Evolutionary conservation across 345 rosid genomes (phyloP).

Genomic region (Trapa bicornis): DNA sequence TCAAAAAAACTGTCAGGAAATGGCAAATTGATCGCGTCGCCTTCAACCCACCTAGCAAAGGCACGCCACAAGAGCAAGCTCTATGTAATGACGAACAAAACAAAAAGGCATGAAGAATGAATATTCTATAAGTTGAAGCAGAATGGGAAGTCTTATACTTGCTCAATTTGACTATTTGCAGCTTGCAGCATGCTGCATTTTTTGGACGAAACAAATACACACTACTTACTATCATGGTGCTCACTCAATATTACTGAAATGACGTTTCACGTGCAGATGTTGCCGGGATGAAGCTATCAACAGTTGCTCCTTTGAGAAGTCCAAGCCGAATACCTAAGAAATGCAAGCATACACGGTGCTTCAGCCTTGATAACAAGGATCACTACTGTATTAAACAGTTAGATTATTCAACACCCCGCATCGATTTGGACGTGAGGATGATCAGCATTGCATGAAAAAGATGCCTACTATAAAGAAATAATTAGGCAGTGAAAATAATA

Average conservation of each 20-base stretch:
- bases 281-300: constrained; percentile 58
- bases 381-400: not conserved
- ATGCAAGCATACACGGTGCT: not conserved
- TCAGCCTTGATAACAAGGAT: not conserved
- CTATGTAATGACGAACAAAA: not conserved
- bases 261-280: constrained; percentile 27
- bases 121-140: not conserved
- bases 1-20: constrained; percentile 56
- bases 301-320: constrained; percentile 68
- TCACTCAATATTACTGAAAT: constrained; percentile 81
- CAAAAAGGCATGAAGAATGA: not conserved
- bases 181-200: not conserved
- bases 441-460: not conserved
- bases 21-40: constrained; percentile 67
- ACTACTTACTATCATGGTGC: constrained; percentile 41
- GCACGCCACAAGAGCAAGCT: not conserved
- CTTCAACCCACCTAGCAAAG: constrained; percentile 59
- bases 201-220: not conserved
- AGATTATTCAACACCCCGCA: not conserved
- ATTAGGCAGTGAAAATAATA: not conserved
- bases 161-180: not conserved
- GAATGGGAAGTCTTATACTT: not conserved
- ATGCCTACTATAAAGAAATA: not conserved
- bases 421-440: not conserved
- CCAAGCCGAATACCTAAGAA: constrained; percentile 64